Evolutionary conservation across 441 rosid genomes (phyloP).

Genomic region (Euphorbia corollata): DNA sequence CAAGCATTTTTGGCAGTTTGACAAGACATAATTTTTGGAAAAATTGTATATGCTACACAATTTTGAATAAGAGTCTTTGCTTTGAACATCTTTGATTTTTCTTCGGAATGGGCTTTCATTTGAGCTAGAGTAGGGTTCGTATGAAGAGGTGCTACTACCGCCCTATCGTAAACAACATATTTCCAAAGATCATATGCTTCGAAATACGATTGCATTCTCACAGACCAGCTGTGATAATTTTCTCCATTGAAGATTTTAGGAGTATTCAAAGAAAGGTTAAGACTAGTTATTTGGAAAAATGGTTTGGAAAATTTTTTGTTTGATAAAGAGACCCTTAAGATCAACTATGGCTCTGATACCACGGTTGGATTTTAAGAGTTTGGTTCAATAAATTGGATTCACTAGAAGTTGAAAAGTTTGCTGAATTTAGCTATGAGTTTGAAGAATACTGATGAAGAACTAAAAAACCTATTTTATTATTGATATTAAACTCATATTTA

Average conservation of each 20-base stretch:
- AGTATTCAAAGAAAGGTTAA: not conserved
- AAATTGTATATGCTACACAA: too few species aligned
- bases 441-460: too few species aligned
- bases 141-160: not conserved
- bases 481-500: too few species aligned
- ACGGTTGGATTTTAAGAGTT: not conserved
- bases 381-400: not conserved
- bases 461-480: too few species aligned
- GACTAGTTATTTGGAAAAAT: not conserved
- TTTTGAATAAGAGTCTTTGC: not conserved
- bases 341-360: not conserved
- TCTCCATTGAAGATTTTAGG: not conserved
- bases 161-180: not conserved
- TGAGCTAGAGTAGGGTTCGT: not conserved
- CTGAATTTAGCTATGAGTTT: too few species aligned
- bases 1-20: too few species aligned
- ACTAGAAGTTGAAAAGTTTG: not conserved
- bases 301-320: not conserved
- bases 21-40: too few species aligned
- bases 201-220: not conserved
- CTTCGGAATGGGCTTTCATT: not conserved
- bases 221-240: not conserved
- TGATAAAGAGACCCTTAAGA: not conserved
- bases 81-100: not conserved
- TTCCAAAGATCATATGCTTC: not conserved